Evolutionary conservation across 495 filamentous ascomycete species (phyloP).

Genomic region (Daldinia bambusicola): DNA sequence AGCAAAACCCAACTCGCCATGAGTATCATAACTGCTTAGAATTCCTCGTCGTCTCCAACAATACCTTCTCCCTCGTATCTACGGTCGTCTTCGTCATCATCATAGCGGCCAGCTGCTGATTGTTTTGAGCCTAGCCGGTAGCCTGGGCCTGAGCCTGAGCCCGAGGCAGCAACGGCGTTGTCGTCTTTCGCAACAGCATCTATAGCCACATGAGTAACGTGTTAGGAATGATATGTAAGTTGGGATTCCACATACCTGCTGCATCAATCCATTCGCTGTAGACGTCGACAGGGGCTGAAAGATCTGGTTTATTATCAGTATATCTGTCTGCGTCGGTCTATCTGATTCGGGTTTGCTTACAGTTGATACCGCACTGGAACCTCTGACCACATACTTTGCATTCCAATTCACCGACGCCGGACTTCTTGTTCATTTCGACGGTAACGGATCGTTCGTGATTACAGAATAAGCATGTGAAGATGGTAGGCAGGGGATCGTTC

Average conservation of each 20-base stretch:
- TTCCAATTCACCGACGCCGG: conserved; percentile 79
- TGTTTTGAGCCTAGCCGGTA: conserved; percentile 44
- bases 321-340: background rate
- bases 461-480: conserved; percentile 97
- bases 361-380: conserved; percentile 92
- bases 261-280: conserved; percentile 99
- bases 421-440: conserved; percentile 91
- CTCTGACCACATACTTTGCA: conserved; percentile 95
- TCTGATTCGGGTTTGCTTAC: conserved; percentile 60
- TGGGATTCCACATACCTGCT: conserved; percentile 72
- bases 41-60: conserved; percentile 57
- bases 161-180: conserved; percentile 26
- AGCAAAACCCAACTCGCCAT: background rate
- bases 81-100: conserved; percentile 62
- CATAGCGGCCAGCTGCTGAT: conserved; percentile 56
- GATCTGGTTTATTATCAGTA: conserved; percentile 62
- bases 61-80: conserved; percentile 57
- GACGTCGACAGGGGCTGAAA: conserved; percentile 90
- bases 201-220: conserved; percentile 37
- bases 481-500: conserved; percentile 86
- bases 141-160: conserved; percentile 50
- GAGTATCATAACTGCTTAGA: conserved; percentile 33
- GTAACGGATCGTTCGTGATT: conserved; percentile 93
- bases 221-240: background rate
- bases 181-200: conserved; percentile 59